These are phyloP conservation scores for Claviceps lovelessii DNA, from an alignment of 2,329 filamentous ascomycete genomes.

Conservation along the genomic window DNA sequence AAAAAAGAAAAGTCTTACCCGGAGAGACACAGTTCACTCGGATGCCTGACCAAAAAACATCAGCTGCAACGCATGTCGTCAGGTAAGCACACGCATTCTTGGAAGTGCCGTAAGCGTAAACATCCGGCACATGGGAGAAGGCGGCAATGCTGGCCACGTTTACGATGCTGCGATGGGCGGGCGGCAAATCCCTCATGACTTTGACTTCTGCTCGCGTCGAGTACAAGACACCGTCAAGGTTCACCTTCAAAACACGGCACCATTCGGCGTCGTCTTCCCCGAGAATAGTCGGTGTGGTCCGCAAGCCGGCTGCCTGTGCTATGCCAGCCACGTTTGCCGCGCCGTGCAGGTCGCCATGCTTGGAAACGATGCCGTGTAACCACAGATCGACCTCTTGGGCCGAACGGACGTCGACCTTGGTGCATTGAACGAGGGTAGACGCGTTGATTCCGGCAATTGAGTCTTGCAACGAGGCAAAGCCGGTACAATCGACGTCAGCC, in stretches of 20 bases:
- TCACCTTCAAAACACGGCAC: not conserved
- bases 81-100: conserved; percentile 1
- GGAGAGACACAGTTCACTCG: conserved; percentile 1
- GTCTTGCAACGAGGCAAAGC: not conserved
- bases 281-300: not conserved
- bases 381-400: not conserved
- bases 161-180: not conserved
- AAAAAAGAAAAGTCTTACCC: not conserved
- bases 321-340: conserved; percentile 1
- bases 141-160: conserved; percentile 1
- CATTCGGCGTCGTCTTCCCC: not conserved
- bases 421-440: not conserved
- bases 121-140: conserved; percentile 2
- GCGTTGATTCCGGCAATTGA: not conserved
- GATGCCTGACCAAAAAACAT: not conserved
- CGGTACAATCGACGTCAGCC: not conserved
- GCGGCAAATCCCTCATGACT: conserved; percentile 1
- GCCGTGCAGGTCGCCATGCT: not conserved
- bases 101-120: conserved; percentile 1
- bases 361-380: not conserved
- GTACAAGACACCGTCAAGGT: conserved; percentile 1
- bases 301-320: not conserved
- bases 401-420: not conserved
- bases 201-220: not conserved
- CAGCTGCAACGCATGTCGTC: conserved; percentile 1